These are phyloP conservation scores for Xanthoconium separans DNA, from an alignment of 1,284 basidiomycete genomes.

Conservation along the genomic window DNA sequence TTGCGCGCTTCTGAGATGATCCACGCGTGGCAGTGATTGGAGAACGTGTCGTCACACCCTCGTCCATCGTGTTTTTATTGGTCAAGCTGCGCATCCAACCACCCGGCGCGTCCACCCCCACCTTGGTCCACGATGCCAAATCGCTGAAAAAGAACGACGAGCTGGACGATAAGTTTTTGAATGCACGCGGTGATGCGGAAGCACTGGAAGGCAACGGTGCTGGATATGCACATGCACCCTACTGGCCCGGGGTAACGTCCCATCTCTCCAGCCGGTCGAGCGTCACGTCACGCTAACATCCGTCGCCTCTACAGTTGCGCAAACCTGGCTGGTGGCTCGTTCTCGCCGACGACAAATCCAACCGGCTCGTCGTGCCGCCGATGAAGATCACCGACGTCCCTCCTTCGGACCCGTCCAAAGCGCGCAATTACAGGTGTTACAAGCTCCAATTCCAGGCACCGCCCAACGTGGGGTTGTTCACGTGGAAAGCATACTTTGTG, in stretches of 20 bases:
- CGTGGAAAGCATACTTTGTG: slow-evolving; percentile 85
- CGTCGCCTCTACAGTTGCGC: slow-evolving; percentile 52
- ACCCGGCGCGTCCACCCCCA: slow-evolving; percentile 24
- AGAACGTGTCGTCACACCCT: slow-evolving; percentile 85
- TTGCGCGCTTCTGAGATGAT: neutral
- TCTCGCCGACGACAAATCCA: slow-evolving; percentile 87
- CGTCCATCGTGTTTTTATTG: slow-evolving; percentile 86
- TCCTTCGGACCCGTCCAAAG: slow-evolving; percentile 53
- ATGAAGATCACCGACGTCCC: slow-evolving; percentile 83
- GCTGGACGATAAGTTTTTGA: slow-evolving; percentile 66
- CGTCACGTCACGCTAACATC: neutral
- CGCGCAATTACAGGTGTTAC: slow-evolving; percentile 77
- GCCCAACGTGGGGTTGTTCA: slow-evolving; percentile 79
- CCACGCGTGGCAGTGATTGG: slow-evolving; percentile 67
- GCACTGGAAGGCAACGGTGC: slow-evolving; percentile 47
- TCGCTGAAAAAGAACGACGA: slow-evolving; percentile 57
- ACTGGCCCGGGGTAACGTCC: slow-evolving; percentile 76
- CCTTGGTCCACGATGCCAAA: slow-evolving; percentile 40
- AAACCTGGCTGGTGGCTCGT: slow-evolving; percentile 92
- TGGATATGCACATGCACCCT: slow-evolving; percentile 86
- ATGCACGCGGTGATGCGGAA: slow-evolving; percentile 61
- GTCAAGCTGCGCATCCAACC: slow-evolving; percentile 78
- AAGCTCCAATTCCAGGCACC: slow-evolving; percentile 96
- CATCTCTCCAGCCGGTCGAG: slow-evolving; percentile 28
- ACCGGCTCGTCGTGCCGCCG: slow-evolving; percentile 90